Base-by-base conservation (phyloP, 441 rosid species). In the Viola pubescens region DNA sequence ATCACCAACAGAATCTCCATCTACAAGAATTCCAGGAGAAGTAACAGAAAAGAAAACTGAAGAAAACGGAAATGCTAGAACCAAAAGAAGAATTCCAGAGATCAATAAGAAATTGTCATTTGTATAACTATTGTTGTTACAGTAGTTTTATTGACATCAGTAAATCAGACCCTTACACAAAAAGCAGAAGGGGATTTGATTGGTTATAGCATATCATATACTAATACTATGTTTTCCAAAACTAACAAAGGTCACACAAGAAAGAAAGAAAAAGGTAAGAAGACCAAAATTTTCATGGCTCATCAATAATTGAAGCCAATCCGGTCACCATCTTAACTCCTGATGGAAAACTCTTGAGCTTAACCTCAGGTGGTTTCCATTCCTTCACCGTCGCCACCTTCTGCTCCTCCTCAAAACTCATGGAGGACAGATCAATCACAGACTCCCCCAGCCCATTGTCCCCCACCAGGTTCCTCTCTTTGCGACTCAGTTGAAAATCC, bases 261-360 rank as follows among this genome's bases (percentile, higher is more conserved):
- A 51, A 3, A 4, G 8, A 4, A 54, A 47, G 26, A 4, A 13
- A 4, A 54, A 47, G 26, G 44, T 5, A 38, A 9, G 4, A 54
- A 26, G 50, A 37, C 11, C 73, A 73, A 63, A 65, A 56, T 62
- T 46, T 77, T 75, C 62, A 65, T 37, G 76, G 68, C 51, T 70
- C 47, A 49, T 70, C 84, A 9, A 81, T 77, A 8, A 76, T 69
- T 2, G 84, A 73, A 26, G 88, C 77, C 77, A 85, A 79, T 42
- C 82, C 85, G 51, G 83, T 67, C 7, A 77, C 75, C 6, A 74
- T 65, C 73, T 68, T 74, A 2, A 68, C 67, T 51, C 83, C 82
- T 62, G 38, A 63, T 55, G 49, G 75, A 51, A 68, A 59, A 56
- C 75, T 74, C 72, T 64, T 81, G 40, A 77, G 68, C 66, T 82